These are phyloP conservation scores for Haematococcus sp. DNA, from an alignment of 139 green algal genomes.

Conservation along the genomic window DNA sequence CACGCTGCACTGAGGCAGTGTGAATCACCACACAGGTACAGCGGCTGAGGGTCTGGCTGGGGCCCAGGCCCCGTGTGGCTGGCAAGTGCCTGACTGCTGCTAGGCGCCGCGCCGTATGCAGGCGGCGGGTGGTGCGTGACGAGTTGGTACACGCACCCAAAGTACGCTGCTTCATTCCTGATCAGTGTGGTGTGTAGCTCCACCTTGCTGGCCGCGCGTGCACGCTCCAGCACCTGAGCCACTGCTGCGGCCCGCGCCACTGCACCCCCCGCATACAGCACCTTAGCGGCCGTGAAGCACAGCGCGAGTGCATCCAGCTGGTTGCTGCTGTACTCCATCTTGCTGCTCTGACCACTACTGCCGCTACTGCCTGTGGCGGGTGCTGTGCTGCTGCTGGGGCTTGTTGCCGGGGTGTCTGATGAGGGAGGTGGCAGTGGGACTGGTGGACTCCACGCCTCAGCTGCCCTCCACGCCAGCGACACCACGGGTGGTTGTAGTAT, in stretches of 20 bases:
- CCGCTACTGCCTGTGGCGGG: background rate
- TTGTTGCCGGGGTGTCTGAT: too few species aligned
- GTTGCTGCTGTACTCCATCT: constrained; percentile 47
- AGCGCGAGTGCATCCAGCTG: constrained; percentile 65
- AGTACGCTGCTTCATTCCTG: constrained; percentile 84
- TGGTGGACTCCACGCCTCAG: background rate
- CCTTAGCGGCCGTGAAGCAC: constrained; percentile 60
- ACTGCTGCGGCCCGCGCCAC: background rate
- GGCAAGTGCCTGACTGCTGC: background rate
- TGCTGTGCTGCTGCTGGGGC: constrained; percentile 1
- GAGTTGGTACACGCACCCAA: constrained; percentile 63
- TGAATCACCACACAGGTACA: constrained; percentile 65
- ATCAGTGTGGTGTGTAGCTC: constrained; percentile 77
- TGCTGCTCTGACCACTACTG: constrained; percentile 6
- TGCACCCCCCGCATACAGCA: constrained; percentile 41
- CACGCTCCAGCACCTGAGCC: constrained; percentile 21
- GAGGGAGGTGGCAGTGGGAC: too few species aligned
- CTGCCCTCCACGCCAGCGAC: too few species aligned
- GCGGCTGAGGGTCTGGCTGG: background rate
- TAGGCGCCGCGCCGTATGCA: background rate
- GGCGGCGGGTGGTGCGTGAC: constrained; percentile 27
- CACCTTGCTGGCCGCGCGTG: constrained; percentile 21
- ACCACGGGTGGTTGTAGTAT: too few species aligned
- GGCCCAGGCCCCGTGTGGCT: background rate
- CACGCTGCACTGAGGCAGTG: constrained; percentile 69